Evolutionary conservation across 2,329 filamentous ascomycete species (phyloP).

Genomic region (Fusarium guadeloupense): DNA sequence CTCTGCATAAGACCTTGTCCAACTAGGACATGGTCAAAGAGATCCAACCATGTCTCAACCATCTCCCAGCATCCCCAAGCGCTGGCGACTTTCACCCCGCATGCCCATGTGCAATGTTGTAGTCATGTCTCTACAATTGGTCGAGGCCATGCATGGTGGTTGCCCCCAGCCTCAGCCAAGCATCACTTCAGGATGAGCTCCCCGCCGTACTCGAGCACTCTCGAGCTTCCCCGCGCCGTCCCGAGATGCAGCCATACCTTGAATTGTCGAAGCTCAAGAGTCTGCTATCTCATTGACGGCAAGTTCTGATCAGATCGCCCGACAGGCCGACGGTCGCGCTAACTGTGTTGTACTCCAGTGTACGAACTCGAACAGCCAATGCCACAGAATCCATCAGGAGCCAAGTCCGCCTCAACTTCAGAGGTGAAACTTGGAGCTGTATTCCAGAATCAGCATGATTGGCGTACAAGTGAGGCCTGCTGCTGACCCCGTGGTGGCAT

Average conservation of each 20-base stretch:
- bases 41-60: constrained; percentile 24
- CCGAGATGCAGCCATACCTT: constrained; percentile 17
- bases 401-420: neutral
- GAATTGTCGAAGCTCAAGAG: neutral
- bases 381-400: neutral
- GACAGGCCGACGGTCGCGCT: neutral
- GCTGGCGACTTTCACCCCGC: constrained; percentile 36
- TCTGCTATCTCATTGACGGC: neutral
- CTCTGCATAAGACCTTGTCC: constrained; percentile 24
- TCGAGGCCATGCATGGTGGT: constrained; percentile 11
- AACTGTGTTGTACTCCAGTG: constrained; percentile 23
- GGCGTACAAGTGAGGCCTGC: constrained; percentile 31
- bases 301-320: neutral
- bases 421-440: constrained; percentile 9
- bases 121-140: constrained; percentile 30
- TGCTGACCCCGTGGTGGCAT: constrained; percentile 17
- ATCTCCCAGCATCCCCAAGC: constrained; percentile 27
- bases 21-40: constrained; percentile 1
- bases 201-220: constrained; percentile 15
- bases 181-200: constrained; percentile 24
- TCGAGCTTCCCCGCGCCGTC: constrained; percentile 30
- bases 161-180: constrained; percentile 15
- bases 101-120: constrained; percentile 22
- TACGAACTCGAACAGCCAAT: constrained; percentile 13
- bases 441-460: constrained; percentile 22